Conservation (phyloP, 2,329 filamentous ascomycete genomes). For the Penicillium sp. region DNA sequence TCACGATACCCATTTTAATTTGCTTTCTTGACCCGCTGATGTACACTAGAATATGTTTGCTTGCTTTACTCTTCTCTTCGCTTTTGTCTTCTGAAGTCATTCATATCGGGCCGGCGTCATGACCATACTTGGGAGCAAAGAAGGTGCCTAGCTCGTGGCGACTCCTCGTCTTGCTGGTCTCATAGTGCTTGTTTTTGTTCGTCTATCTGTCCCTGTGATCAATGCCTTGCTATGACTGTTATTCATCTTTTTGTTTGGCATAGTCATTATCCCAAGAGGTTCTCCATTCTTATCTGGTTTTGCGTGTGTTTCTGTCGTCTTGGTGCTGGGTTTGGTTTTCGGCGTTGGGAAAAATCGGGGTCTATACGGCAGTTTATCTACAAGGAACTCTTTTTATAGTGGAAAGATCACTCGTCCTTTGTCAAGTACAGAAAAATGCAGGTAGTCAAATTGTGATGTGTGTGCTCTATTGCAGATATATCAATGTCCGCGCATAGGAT, state of each 20-base stretch:
- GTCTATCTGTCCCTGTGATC: neutral
- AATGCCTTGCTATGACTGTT: constrained; percentile 5
- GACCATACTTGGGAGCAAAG: constrained; percentile 12
- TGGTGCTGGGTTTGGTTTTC: neutral
- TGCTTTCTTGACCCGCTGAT: constrained; percentile 10
- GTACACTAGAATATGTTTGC: constrained; percentile 19
- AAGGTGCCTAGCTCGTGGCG: constrained; percentile 1
- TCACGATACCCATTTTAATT: constrained; percentile 23
- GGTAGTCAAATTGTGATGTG: neutral
- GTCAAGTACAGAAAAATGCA: neutral
- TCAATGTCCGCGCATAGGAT: too few species aligned
- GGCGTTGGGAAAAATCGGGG: constrained; percentile 14
- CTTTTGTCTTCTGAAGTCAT: constrained; percentile 5
- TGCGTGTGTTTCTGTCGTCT: constrained; percentile 1
- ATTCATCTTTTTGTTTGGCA: constrained; percentile 1
- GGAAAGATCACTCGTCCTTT: constrained; percentile 12
- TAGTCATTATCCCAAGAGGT: constrained; percentile 1
- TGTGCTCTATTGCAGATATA: neutral
- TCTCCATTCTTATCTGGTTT: constrained; percentile 2
- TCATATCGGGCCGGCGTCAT: constrained; percentile 21
- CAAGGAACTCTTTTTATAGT: constrained; percentile 7
- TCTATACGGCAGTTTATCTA: constrained; percentile 6
- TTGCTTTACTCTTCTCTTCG: constrained; percentile 3
- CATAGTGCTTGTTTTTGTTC: neutral
- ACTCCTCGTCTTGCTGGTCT: constrained; percentile 1